Evolutionary conservation across 306 rosid genomes (phyloP), one percentile per base, ranked within the genome.

Genomic region (Vigna angularis): DNA sequence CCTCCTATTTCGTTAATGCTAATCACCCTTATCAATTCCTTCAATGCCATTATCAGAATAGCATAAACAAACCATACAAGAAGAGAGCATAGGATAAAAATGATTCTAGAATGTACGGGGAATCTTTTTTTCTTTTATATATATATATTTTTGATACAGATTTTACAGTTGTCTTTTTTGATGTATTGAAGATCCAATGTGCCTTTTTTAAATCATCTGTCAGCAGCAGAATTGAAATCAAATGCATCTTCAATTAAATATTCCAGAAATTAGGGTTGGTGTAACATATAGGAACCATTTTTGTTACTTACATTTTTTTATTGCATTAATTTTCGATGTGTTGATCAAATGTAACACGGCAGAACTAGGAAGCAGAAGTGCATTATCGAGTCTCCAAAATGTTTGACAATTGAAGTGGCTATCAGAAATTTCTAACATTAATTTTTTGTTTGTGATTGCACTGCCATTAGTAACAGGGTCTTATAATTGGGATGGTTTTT

Each of bases 181-280:
- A 22, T 51, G 44, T 26, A 64, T 48, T 64, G 16, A 9, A 38
- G 49, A 36, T 67, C 45, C 38, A 15, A 58, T 58, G 65, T 74
- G 49, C n/a, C 77, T 3, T 14, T 61, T 45, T 18, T 0, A n/a
- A 40, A 18, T 51, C 47, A 30, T 45, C 20, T 2, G 20, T 74
- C 63, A 55, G 4, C 20, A 44, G 2, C 11, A 59, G 0, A 6
- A 51, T 38, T 36, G 4, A 49, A 49, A 12, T 71, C 36, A 58
- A 17, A 52, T 34, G 8, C 8, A 61, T 72, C 47, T 62, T 76
- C 30, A 64, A 50, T 80, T 73, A 45, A 34, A 36, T 44, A 51
- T 64, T 66, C 24, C 13, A n/a, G 61, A 64, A 70, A 76, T 56
- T 62, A 62, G 79, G 55, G 72, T 67, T 79, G 20, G 16, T 76